These are phyloP conservation scores for Kickxella alabastrina DNA, from an alignment of 192 early-diverging fungal genomes.

Conservation along the genomic window DNA sequence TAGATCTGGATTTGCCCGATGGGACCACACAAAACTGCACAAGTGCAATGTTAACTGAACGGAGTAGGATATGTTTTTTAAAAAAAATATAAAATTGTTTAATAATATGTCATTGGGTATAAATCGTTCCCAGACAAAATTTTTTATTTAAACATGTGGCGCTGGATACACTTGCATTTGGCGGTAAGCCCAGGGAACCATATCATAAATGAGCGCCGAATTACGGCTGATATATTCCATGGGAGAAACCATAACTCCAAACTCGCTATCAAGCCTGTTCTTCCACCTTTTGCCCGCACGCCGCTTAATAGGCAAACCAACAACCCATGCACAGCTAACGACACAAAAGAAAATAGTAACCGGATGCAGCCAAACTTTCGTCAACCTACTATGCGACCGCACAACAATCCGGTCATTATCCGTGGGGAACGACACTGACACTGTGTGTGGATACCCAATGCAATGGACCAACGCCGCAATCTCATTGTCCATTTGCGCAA, in stretches of 20 bases:
- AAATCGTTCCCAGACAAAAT: too few species aligned
- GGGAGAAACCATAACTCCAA: conserved; percentile 40
- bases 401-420: conserved; percentile 30
- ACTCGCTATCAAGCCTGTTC: conserved; percentile 43
- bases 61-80: neutral
- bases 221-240: conserved; percentile 34
- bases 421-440: conserved; percentile 34
- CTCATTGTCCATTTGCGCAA: conserved; percentile 23
- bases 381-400: conserved; percentile 16
- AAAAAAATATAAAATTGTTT: neutral
- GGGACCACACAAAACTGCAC: too few species aligned
- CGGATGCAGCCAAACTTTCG: conserved; percentile 35
- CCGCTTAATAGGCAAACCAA: conserved; percentile 43
- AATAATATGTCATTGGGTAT: too few species aligned
- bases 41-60: too few species aligned
- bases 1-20: too few species aligned
- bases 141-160: neutral
- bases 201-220: conserved; percentile 28
- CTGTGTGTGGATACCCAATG: conserved; percentile 39
- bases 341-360: conserved; percentile 34
- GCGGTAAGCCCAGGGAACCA: conserved; percentile 22
- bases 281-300: conserved; percentile 23
- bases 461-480: conserved; percentile 12
- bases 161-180: neutral
- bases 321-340: conserved; percentile 33